A percentile compares a stretch with the other conserved stretches of the same genome.
These are phyloP conservation scores for Calocybe indica DNA, from an alignment of 768 basidiomycete genomes.

Conservation along the genomic window DNA sequence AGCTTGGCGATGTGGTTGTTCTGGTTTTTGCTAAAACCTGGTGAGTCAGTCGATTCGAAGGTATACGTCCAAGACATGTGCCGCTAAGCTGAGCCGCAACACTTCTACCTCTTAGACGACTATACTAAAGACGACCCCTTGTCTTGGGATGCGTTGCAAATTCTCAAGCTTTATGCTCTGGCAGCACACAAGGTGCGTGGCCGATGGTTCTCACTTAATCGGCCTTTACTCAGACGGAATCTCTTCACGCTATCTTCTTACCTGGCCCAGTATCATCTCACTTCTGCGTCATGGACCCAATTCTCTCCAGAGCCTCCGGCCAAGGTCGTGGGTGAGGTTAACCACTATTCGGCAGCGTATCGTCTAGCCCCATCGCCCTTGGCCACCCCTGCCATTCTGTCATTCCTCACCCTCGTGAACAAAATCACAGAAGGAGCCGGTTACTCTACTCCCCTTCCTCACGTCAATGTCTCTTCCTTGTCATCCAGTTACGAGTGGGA, in stretches of 20 bases:
- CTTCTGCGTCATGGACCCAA: constrained; percentile 51
- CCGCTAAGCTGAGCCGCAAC: neutral
- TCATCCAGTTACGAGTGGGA: constrained; percentile 55
- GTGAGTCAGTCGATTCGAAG: constrained; percentile 29
- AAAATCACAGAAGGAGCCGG: constrained; percentile 21
- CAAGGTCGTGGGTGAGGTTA: constrained; percentile 16
- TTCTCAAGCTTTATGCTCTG: constrained; percentile 58
- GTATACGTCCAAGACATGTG: too few relatives aligned
- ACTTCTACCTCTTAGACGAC: constrained; percentile 31
- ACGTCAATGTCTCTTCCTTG: constrained; percentile 20
- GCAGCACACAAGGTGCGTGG: constrained; percentile 52
- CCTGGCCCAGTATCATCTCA: constrained; percentile 50
- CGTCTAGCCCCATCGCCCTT: constrained; percentile 53
- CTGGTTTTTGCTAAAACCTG: constrained; percentile 63
- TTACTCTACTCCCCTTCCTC: constrained; percentile 26
- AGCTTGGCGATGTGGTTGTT: constrained; percentile 74
- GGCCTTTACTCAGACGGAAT: neutral
- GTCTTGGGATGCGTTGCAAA: constrained; percentile 39
- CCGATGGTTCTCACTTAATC: neutral
- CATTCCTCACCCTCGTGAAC: constrained; percentile 54
- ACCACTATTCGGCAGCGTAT: constrained; percentile 40
- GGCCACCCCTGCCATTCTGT: constrained; percentile 66
- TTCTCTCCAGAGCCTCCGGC: constrained; percentile 35
- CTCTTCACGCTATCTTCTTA: constrained; percentile 4
- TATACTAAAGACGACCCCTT: constrained; percentile 32